Conservation (phyloP, 495 filamentous ascomycete species). For the Xylaria cubensis region DNA sequence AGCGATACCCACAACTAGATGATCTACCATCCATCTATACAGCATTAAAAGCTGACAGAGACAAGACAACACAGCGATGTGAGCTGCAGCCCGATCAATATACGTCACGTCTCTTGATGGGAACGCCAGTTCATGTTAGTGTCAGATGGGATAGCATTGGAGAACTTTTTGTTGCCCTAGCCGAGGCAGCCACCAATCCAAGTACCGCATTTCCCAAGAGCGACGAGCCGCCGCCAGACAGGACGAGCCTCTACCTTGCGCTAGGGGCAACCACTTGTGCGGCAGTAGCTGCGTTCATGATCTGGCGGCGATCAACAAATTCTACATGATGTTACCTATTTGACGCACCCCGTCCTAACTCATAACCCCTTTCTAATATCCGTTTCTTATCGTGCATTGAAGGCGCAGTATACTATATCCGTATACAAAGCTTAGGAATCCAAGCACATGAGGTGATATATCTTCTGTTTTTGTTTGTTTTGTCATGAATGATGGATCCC, state of each 20-base stretch:
- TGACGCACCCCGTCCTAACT: neutral
- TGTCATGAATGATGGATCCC: constrained; percentile 19
- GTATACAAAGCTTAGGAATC: neutral
- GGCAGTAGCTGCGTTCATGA: constrained; percentile 79
- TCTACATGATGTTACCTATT: constrained; percentile 29
- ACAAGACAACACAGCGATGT: constrained; percentile 90
- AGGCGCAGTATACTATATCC: neutral
- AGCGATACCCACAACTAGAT: constrained; percentile 79
- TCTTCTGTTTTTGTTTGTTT: neutral
- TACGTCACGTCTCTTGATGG: constrained; percentile 78
- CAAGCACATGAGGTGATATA: neutral
- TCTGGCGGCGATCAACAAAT: constrained; percentile 60
- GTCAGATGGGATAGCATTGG: constrained; percentile 89
- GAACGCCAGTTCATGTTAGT: constrained; percentile 89
- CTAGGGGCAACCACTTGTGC: constrained; percentile 82
- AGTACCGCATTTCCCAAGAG: constrained; percentile 85
- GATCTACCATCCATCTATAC: constrained; percentile 88
- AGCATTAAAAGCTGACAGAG: constrained; percentile 90
- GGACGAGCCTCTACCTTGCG: constrained; percentile 84
- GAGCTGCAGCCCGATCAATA: constrained; percentile 94
- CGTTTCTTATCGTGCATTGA: neutral
- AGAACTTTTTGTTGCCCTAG: constrained; percentile 84
- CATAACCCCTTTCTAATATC: neutral
- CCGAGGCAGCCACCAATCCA: constrained; percentile 90
- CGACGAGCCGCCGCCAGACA: constrained; percentile 81